Percentiles rank a stretch among this genome's conserved stretches.
phyloP scores from a whole-genome alignment of 208 protist species.

The Trichomonas vaginalis region DNA sequence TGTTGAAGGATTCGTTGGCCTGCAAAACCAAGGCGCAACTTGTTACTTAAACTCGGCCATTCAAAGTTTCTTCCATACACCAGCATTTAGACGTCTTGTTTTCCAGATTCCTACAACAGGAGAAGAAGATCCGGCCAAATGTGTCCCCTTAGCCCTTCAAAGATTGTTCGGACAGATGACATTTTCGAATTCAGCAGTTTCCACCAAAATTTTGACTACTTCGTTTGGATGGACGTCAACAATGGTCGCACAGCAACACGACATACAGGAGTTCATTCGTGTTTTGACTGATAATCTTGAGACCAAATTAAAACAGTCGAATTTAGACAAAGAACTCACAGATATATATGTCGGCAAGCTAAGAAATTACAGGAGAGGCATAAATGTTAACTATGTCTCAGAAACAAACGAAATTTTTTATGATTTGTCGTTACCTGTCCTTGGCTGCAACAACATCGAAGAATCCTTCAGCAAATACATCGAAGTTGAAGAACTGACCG shows the following conservation, averaged over 20 bases:
- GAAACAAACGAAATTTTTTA: background rate
- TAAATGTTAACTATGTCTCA: background rate
- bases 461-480: background rate
- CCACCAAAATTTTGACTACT: background rate
- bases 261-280: background rate
- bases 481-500: background rate
- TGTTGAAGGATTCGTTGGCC: background rate
- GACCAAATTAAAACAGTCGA: background rate
- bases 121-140: background rate
- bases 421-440: background rate
- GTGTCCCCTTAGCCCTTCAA: background rate
- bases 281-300: background rate
- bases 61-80: background rate
- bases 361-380: background rate
- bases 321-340: background rate
- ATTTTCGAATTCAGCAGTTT: background rate
- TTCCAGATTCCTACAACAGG: background rate
- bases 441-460: background rate
- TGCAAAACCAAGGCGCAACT: background rate
- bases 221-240: background rate
- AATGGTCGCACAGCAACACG: background rate
- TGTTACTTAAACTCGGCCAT: background rate
- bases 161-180: background rate
- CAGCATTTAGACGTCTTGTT: background rate
- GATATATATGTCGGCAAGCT: background rate